Evolutionary conservation across 2,329 filamentous ascomycete species (phyloP), one percentile per base, ranked within the genome.

Genomic region (Penicillium sp.): DNA sequence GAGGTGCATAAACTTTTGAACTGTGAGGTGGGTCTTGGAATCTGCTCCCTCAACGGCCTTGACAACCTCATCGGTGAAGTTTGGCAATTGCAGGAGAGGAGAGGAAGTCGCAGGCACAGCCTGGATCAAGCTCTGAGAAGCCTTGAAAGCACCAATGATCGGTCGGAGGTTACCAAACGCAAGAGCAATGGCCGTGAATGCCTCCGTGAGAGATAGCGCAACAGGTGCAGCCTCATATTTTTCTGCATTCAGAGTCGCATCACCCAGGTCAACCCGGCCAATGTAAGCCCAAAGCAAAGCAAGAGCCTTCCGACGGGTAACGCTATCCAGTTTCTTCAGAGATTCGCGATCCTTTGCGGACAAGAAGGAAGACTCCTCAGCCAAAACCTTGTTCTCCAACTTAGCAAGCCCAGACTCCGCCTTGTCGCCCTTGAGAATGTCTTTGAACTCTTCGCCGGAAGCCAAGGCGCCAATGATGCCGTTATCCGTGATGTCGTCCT

Each of bases 211-310:
- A 48, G 86, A 84, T 59, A 93, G 86, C 27, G 93, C 95, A 60
- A 95, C 89, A 19, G 93, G 92, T 21, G 91, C 93, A 60, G 95
- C 86, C 73, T 95, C 89, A 72, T 90, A 92, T 79, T 98, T 99
- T 74, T 93, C 84, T 79, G 87, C 87, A 68, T 96, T 89, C 53
- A 97, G 82, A 31, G 83, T 81, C 52, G 84, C 75, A 68, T 96
- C 92, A 44, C 90, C 88, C 24, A 99, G 84, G 68, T 96, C 91
- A 54, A 96, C 82, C 47, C 95, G 90, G 59, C 90, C 91, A 48
- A 98, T 84, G 73, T 99, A 98, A 43, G 95, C 93, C 95, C 96
- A 99, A 16, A 99, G 82, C 55, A 99, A 82, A 50, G 89, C 91
- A 45, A 98, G 81, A 8, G 91, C 88, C 81, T 98, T 98, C 69